These are phyloP conservation scores for Picea glauca DNA, from an alignment of 75 land plant species.

Conservation along the genomic window DNA sequence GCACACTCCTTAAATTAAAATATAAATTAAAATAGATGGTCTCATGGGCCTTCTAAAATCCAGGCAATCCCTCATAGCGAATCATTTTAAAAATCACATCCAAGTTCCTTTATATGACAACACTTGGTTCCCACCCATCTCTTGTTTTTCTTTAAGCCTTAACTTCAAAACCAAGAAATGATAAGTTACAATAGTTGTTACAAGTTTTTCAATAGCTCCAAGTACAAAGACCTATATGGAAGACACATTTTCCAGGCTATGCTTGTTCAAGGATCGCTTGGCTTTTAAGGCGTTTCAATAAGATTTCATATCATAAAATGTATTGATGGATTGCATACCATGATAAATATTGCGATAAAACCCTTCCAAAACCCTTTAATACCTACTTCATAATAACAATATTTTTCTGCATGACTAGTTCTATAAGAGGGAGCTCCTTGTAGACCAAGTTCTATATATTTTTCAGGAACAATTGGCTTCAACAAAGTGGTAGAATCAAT, in stretches of 20 bases:
- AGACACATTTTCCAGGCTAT: constrained; percentile 36
- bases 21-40: no score
- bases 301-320: constrained; percentile 65
- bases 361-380: constrained; percentile 69
- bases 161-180: constrained; percentile 69
- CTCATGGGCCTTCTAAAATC: no score
- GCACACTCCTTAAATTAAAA: no score
- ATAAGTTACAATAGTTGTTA: constrained; percentile 60
- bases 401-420: constrained; percentile 30
- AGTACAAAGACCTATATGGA: constrained; percentile 50
- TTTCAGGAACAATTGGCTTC: not conserved
- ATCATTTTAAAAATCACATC: no score
- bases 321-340: constrained; percentile 69
- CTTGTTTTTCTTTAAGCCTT: no score
- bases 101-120: no score
- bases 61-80: no score
- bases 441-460: constrained; percentile 5
- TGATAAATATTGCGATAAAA: constrained; percentile 51
- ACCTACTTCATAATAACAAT: constrained; percentile 59
- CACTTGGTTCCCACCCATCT: no score
- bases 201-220: constrained; percentile 63
- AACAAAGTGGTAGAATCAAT: not conserved
- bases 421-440: constrained; percentile 11
- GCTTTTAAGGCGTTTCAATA: constrained; percentile 40
- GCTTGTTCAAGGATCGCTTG: constrained; percentile 26